Evolutionary conservation across 441 rosid genomes (phyloP).

Genomic region (Croton setiger): DNA sequence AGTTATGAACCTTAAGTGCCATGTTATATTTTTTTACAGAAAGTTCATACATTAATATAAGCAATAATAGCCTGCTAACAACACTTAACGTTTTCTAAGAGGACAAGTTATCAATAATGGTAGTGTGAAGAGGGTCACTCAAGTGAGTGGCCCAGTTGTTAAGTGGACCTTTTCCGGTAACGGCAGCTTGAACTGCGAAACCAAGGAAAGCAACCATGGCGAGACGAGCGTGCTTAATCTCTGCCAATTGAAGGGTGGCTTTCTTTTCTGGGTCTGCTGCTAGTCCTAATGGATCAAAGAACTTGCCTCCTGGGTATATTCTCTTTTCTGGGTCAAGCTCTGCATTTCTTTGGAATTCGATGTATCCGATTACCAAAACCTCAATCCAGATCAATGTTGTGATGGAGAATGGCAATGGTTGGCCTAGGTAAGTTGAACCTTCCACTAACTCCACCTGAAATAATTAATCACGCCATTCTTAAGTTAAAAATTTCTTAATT

Average conservation of each 20-base stretch:
- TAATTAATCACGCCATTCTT: not conserved
- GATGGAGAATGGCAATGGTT: constrained; percentile 82
- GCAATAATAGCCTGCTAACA: no score
- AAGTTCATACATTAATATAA: no score
- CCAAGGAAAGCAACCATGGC: constrained; percentile 94
- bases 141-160: constrained; percentile 97
- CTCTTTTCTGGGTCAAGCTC: constrained; percentile 92
- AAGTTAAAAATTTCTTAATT: no score
- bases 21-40: no score
- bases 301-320: constrained; percentile 78
- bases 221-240: constrained; percentile 96
- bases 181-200: constrained; percentile 83
- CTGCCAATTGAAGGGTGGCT: constrained; percentile 80
- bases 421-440: constrained; percentile 87
- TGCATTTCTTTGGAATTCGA: constrained; percentile 92
- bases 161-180: constrained; percentile 82
- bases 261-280: constrained; percentile 87
- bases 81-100: constrained; percentile 27
- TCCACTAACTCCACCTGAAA: constrained; percentile 81
- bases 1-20: no score
- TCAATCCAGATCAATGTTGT: constrained; percentile 87
- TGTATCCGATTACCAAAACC: constrained; percentile 78
- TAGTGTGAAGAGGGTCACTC: constrained; percentile 93
- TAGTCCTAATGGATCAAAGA: constrained; percentile 78
- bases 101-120: constrained; percentile 75